These are phyloP conservation scores for Lasiodiplodia sp. DNA, from an alignment of 2,329 filamentous ascomycete genomes.

Conservation along the genomic window DNA sequence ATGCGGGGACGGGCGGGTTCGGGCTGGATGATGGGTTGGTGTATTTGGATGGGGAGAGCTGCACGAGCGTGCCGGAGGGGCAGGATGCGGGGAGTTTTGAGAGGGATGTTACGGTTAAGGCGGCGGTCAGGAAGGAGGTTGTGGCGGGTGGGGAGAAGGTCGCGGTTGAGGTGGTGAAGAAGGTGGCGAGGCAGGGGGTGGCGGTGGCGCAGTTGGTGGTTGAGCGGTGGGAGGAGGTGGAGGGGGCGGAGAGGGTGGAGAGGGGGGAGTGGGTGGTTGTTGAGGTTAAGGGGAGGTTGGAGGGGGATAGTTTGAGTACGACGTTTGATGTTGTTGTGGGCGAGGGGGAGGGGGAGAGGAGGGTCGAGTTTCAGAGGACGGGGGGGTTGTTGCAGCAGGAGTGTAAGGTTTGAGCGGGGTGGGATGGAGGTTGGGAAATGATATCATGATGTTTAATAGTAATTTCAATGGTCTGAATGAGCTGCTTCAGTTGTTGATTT, in stretches of 20 bases:
- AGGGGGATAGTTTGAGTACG: constrained; percentile 3
- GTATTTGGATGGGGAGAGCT: background rate
- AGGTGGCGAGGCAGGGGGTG: background rate
- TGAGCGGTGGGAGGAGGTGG: background rate
- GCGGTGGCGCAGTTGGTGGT: background rate
- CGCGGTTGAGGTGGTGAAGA: background rate
- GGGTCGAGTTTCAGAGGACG: constrained; percentile 16
- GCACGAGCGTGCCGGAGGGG: background rate
- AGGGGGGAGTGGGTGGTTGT: constrained; percentile 7
- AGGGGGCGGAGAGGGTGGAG: background rate
- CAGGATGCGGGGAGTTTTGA: background rate
- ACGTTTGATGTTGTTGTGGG: constrained; percentile 25
- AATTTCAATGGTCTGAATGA: too few species aligned
- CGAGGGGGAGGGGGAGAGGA: constrained; percentile 2
- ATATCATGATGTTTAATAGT: too few species aligned
- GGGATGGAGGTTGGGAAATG: too few species aligned
- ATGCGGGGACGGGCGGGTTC: constrained; percentile 9
- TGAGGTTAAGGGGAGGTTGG: background rate
- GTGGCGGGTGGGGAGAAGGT: background rate
- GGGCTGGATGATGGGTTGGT: background rate
- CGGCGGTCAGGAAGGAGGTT: background rate
- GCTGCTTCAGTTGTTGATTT: too few species aligned
- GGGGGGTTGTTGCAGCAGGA: background rate
- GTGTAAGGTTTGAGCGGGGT: background rate
- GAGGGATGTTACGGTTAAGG: background rate